Conservation (phyloP, 164 flowering plant genomes). For the Hamamelis virginiana region DNA sequence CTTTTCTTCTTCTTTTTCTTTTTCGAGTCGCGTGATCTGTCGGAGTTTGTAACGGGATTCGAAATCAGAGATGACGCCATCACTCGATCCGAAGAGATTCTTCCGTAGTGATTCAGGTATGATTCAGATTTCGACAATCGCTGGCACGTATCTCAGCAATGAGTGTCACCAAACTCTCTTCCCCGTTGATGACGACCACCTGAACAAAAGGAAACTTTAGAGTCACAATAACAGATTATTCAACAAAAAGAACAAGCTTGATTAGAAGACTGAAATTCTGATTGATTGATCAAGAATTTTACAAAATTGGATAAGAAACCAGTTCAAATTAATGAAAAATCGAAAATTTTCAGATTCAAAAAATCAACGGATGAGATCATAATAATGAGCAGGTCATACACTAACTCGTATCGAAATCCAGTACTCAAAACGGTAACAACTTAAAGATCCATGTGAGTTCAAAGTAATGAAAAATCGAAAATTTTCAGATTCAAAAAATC, state of each 20-base stretch:
- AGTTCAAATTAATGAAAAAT: neutral
- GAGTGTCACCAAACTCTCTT: no score
- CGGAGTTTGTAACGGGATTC: constrained; percentile 32
- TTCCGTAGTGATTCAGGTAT: neutral
- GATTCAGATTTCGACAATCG: neutral
- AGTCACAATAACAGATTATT: neutral
- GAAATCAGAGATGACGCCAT: constrained; percentile 35
- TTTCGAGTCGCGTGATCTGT: constrained; percentile 26
- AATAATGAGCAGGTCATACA: neutral
- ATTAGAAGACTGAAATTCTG: no score
- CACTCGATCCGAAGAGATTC: neutral
- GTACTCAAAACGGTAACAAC: no score
- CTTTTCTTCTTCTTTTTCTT: constrained; percentile 46
- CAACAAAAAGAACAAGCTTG: no score
- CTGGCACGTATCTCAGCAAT: no score
- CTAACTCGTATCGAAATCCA: no score
- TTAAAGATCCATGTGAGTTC: no score
- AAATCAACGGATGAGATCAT: no score
- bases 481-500: neutral
- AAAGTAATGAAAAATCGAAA: neutral
- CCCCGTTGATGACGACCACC: neutral
- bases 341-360: neutral
- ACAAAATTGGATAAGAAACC: neutral
- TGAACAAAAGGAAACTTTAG: neutral
- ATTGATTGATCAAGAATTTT: neutral